Evolutionary conservation across 305 asterid genomes (phyloP), one percentile per base, ranked within the genome.

Genomic region (Solanum hybrid): DNA sequence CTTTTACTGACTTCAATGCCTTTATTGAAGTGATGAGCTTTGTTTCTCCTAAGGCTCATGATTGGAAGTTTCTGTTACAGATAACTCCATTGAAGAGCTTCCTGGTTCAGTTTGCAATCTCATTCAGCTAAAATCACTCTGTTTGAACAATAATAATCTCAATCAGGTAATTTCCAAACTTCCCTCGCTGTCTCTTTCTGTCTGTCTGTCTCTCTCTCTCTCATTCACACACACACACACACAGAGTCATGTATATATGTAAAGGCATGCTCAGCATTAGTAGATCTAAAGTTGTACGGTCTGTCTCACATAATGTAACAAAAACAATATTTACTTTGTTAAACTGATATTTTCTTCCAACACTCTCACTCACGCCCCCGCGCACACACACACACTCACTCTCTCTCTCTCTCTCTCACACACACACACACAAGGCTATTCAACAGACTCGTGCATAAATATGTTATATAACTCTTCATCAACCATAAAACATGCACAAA

Each of bases 51-150:
- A 34, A 37, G 40, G 40, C 11, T 37, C 34, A 82, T 89, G 31
- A 36, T 64, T 42, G 38, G 12, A 17, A 86, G 79, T 88, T 81
- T 86, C 29, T 91, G 93, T 81, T 32, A 38, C 96, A 97, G 99
- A 95, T 69, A 97, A 97, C 93, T 93, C 96, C 89, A 93, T 97
- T 4, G 97, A 95, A 91, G 99, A 95, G 92, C 96, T 97, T 90
- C 99, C 98, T 77, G 91, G 95, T 88, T 95, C 99, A 69, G 90
- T 94, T 85, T 96, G 99, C 97, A 95, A 92, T 92, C 98, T 96
- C 45, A 93, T 93, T 82, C 95, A 95, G 92, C 94, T 97, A 88
- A 97, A 97, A 94, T 95, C 98, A 89, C 97, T 97, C 75, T 91
- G 96, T 94, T 91, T 96, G 93, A 91, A 95, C 90, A 95, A 95